Conservation (phyloP, 768 basidiomycete species). For the Trametopsis cervina region DNA sequence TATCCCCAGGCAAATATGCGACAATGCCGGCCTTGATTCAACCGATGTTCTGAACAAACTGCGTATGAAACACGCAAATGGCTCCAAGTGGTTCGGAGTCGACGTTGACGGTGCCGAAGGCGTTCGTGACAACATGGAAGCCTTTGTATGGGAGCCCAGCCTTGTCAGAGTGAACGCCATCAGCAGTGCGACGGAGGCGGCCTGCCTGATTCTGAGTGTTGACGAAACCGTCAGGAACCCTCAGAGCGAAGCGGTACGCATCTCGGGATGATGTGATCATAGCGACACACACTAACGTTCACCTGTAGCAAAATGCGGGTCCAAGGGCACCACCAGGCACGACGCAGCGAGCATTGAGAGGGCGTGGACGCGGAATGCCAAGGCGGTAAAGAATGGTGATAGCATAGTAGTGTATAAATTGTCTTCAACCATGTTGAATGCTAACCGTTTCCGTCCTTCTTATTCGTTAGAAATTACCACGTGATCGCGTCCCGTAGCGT, state of each 20-base stretch:
- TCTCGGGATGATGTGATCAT: not conserved
- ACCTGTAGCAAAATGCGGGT: slow-evolving; percentile 63
- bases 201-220: slow-evolving; percentile 90
- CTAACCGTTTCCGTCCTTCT: slow-evolving; percentile 8
- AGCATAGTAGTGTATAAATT: slow-evolving; percentile 17
- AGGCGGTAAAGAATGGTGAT: slow-evolving; percentile 42
- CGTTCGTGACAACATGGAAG: slow-evolving; percentile 93
- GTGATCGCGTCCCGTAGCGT: slow-evolving; percentile 8
- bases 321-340: slow-evolving; percentile 90
- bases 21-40: slow-evolving; percentile 96
- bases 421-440: slow-evolving; percentile 14
- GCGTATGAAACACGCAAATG: slow-evolving; percentile 90
- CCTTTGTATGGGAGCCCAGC: slow-evolving; percentile 98
- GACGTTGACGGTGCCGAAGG: slow-evolving; percentile 88
- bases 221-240: slow-evolving; percentile 98
- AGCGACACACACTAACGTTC: not conserved
- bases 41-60: slow-evolving; percentile 97
- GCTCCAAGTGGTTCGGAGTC: slow-evolving; percentile 88
- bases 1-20: slow-evolving; percentile 97
- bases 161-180: slow-evolving; percentile 95
- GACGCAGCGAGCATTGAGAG: slow-evolving; percentile 78
- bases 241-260: slow-evolving; percentile 80
- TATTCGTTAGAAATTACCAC: slow-evolving; percentile 6
- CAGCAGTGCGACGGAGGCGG: slow-evolving; percentile 92
- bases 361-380: slow-evolving; percentile 79